Conservation (phyloP, 1,284 basidiomycete species). For the Ustilago shanxiensis region DNA sequence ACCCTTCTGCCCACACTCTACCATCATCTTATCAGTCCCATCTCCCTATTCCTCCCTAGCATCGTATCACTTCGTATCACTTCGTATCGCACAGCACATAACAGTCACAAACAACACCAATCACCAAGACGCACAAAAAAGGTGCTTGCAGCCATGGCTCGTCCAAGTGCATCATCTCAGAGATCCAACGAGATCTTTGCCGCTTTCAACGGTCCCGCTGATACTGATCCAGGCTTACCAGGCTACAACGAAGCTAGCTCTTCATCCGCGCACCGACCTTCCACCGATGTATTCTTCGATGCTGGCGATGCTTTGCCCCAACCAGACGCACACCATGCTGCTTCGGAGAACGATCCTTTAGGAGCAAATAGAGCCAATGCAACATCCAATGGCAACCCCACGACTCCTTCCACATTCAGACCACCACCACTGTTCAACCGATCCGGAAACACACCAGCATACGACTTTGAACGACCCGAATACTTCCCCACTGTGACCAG, state of each 20-base stretch:
- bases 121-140: not conserved
- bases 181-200: constrained; percentile 44
- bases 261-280: constrained; percentile 16
- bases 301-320: constrained; percentile 56
- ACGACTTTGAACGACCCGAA: constrained; percentile 63
- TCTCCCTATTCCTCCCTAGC: not conserved
- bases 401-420: constrained; percentile 6
- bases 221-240: constrained; percentile 32
- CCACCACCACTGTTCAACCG: constrained; percentile 13
- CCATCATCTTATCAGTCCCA: not conserved
- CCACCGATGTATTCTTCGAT: constrained; percentile 61
- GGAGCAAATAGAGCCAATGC: constrained; percentile 37
- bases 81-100: not conserved
- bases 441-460: constrained; percentile 25
- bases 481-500: constrained; percentile 52
- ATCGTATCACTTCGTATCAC: not conserved
- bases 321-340: constrained; percentile 19
- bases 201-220: constrained; percentile 38
- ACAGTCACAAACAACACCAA: not conserved
- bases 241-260: constrained; percentile 35
- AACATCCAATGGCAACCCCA: not conserved
- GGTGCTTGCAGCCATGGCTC: constrained; percentile 30
- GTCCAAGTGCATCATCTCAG: constrained; percentile 29
- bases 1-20: not conserved
- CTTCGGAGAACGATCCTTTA: constrained; percentile 39